phyloP scores from a whole-genome alignment of 2,329 filamentous ascomycete species.

The Diaporthe citriasiana region DNA sequence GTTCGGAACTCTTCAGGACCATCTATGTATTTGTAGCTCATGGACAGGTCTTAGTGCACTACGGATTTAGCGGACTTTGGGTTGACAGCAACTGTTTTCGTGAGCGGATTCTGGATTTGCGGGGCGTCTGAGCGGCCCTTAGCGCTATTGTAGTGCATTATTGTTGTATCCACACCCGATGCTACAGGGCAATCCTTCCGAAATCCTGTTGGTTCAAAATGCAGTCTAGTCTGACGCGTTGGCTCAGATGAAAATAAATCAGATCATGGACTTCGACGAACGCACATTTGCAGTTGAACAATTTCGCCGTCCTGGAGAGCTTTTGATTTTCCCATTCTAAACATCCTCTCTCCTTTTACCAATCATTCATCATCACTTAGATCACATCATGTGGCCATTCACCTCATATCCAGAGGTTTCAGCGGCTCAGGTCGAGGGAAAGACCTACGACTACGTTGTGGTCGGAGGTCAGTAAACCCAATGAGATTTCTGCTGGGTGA shows the following conservation, averaged over 20 bases:
- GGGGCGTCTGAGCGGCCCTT: neutral
- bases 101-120: neutral
- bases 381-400: slow-evolving; percentile 19
- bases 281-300: neutral
- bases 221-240: neutral
- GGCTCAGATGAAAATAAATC: neutral
- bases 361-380: neutral
- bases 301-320: neutral
- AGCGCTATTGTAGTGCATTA: neutral
- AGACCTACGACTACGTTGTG: slow-evolving; percentile 19
- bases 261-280: neutral
- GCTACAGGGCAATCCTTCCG: neutral
- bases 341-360: neutral
- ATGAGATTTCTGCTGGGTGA: accelerated
- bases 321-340: neutral
- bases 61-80: too few species aligned
- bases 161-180: neutral
- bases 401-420: neutral
- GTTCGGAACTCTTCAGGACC: too few species aligned
- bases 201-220: neutral
- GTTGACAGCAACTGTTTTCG: too few species aligned
- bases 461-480: slow-evolving; percentile 17
- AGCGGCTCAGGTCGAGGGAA: neutral
- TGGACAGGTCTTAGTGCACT: too few species aligned
- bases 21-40: too few species aligned